Conservation (phyloP, 306 rosid genomes). For the Dalbergia cultrata region DNA sequence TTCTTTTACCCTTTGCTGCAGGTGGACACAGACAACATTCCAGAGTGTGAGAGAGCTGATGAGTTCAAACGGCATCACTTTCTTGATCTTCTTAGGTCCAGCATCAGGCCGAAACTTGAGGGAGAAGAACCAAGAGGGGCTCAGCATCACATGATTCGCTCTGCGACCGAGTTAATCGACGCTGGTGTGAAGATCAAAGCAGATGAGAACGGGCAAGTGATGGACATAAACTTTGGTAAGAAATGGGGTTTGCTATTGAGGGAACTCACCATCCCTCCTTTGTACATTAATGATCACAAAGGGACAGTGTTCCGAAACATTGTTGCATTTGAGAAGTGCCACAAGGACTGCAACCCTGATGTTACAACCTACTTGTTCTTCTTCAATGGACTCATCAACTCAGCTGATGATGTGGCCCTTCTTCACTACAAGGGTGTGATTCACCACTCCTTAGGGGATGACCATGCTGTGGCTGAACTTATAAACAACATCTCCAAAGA, state of each 20-base stretch:
- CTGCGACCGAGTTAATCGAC: constrained; percentile 45
- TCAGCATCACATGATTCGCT: constrained; percentile 40
- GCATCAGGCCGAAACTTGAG: constrained; percentile 26
- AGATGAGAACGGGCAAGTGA: background rate
- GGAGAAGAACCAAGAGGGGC: background rate
- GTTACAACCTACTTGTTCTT: constrained; percentile 60
- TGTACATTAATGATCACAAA: constrained; percentile 53
- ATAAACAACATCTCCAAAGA: constrained; percentile 53
- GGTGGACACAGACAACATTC: background rate
- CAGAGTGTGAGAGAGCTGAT: background rate
- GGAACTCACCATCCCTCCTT: constrained; percentile 47
- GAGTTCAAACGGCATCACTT: constrained; percentile 33
- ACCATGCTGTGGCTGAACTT: constrained; percentile 44
- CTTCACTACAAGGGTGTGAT: constrained; percentile 54
- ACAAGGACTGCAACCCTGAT: constrained; percentile 49
- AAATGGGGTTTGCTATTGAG: background rate
- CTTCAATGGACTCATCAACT: constrained; percentile 57
- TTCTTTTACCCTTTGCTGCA: constrained; percentile 54
- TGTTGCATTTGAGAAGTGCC: constrained; percentile 59
- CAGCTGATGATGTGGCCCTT: constrained; percentile 48
- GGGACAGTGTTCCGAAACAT: constrained; percentile 60
- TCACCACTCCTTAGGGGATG: constrained; percentile 53
- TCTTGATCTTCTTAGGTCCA: constrained; percentile 53
- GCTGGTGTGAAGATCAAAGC: constrained; percentile 54
- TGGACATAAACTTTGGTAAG: background rate